Conservation (phyloP, 768 basidiomycete species). For the Boletus coccyginus region DNA sequence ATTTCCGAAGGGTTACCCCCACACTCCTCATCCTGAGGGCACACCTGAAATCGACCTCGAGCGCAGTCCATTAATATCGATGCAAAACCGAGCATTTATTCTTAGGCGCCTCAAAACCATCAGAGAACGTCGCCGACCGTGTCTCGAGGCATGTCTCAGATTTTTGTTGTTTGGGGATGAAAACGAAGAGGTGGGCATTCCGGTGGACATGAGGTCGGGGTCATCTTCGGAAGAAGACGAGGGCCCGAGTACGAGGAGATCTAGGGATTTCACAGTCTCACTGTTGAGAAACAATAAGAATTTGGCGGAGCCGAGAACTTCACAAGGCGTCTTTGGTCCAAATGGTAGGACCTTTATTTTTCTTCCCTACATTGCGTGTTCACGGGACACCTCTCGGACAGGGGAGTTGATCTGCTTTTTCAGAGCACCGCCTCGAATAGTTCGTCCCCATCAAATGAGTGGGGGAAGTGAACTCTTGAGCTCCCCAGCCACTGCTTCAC, state of each 20-base stretch:
- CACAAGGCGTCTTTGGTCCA: slow-evolving; percentile 85
- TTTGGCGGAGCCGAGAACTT: slow-evolving; percentile 78
- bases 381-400: slow-evolving; percentile 28
- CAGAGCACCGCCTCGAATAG: slow-evolving; percentile 68
- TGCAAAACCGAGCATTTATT: slow-evolving; percentile 74
- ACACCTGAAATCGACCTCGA: slow-evolving; percentile 81
- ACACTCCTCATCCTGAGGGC: slow-evolving; percentile 56
- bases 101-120: slow-evolving; percentile 73
- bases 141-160: slow-evolving; percentile 78
- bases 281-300: slow-evolving; percentile 69
- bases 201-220: slow-evolving; percentile 48
- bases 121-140: slow-evolving; percentile 72
- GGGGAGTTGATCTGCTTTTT: slow-evolving; percentile 89
- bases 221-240: slow-evolving; percentile 73
- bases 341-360: slow-evolving; percentile 54
- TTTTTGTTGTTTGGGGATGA: slow-evolving; percentile 76
- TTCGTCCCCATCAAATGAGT: slow-evolving; percentile 46
- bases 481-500: slow-evolving; percentile 37
- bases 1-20: slow-evolving; percentile 83
- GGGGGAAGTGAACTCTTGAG: slow-evolving; percentile 43
- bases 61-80: slow-evolving; percentile 74
- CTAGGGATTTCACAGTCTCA: slow-evolving; percentile 50
- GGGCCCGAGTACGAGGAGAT: slow-evolving; percentile 34
- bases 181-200: slow-evolving; percentile 44
- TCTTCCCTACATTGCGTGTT: background rate